Base-by-base conservation (phyloP, 495 filamentous ascomycete species). In the Glarea lozoyensis region DNA sequence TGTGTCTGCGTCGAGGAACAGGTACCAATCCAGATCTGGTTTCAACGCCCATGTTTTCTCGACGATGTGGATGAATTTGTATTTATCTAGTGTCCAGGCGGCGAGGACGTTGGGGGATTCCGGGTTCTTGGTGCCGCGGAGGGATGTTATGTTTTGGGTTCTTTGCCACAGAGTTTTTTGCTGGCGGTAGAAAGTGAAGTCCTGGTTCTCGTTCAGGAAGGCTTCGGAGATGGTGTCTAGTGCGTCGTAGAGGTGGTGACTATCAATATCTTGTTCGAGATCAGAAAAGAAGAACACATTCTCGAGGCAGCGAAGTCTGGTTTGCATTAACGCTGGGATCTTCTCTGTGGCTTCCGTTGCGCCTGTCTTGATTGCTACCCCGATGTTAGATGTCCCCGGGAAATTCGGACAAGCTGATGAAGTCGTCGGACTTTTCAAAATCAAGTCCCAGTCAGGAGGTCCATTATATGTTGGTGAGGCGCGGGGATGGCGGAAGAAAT, bases 1-100 rank as follows among this genome's bases (percentile, higher is more conserved):
- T 1, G 79, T 81, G 55, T 86, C 80, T 0, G 75, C 73, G 46
- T 84, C 80, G 53, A 80, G 70, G 56, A 84, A 82, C 33, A 84
- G 68, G 50, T 75, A 86, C 78, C 78, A 86, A 27, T 75, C 67
- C 12, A 63, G 66, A 10, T 68, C 55, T n/a, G 70, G 69, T 10
- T 61, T 58, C 56, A 65, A 59, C 20, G 56, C 52, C 53, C 70
- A 72, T 15, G 77, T 71, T 21, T 73, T 62, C 31, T 75, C 66
- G 47, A 82, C 67, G 66, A 79, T 78, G 3, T 78, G 75, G 17
- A 54, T 49, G 30, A 54, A 49, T 25, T 49, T 54, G 42, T 49
- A 54, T 23, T 54, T 54, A 19, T 54, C 46, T 10, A 37, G 17
- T 46, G 46, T 54, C 43, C 25, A 29, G 7, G 7, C 25, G n/a